Evolutionary conservation across 2,329 filamentous ascomycete genomes (phyloP), one percentile per base, ranked within the genome.

Genomic region (Gremmenia infestans): DNA sequence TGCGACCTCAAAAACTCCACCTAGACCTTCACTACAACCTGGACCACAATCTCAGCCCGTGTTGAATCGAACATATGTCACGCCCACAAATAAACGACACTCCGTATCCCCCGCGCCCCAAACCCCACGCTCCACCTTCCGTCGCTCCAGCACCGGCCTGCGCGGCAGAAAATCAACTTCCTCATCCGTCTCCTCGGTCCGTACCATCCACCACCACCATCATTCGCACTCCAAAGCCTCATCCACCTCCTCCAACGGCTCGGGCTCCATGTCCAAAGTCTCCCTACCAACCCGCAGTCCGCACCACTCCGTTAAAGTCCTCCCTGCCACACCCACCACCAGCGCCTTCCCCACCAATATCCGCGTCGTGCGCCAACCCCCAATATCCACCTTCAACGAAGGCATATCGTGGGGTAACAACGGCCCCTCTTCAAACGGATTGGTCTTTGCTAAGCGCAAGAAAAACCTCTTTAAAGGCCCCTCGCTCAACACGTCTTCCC

Each of bases 121-220:
- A 42, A 97, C 94, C 0, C 93, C 94, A 3, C 87, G 91, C 40
- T 91, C 90, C 5, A 89, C 89, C 0, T 88, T 95, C 66, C 85
- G 94, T 11, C 87, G 91, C 37, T 85, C 90, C 2, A 96, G 91
- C 5, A 83, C 81, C 45, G 92, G 93, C 32, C 80, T 97, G 46
- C 84, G 92, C 28, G 93, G 94, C 39, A 85, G 94, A 58, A 97
- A 97, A 71, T 97, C 93, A 0, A 99, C 94, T 0, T 97, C 91
- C 0, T 96, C 91, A 0, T 97, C 92, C 0, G 86, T 99, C 15
- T 97, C 91, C 0, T 96, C 91, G 0, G 87, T 99, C 55, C 87
- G 94, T 56, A 95, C 89, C 46, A 91, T 97, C 68, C 91, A 93
- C 66, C 89, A 92, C 63, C 87, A 91, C 62, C 85, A 87, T 52